Base-by-base conservation (phyloP, 176 grass and related monocot genomes). In the Musa beccarii region DNA sequence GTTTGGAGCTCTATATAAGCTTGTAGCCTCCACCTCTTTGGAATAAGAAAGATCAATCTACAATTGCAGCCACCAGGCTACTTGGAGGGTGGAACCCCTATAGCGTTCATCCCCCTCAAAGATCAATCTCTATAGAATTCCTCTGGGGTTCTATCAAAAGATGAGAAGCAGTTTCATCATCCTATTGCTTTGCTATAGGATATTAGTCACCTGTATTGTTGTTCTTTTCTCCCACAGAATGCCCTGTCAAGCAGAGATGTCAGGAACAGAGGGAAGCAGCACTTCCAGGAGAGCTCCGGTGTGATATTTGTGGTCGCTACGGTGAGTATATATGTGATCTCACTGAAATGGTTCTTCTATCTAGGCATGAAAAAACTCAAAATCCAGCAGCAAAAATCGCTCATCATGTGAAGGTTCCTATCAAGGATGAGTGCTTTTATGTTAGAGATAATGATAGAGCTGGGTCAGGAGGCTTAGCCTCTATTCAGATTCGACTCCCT, bases 251-350 rank as follows among this genome's bases (percentile, higher is more conserved):
- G 62, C 80, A 91, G 68, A 90, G 78, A 85, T 89, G 90, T 63
- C 78, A 81, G 85, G 76, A 94, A 55, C 95, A 94, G 83, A 89
- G 95, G 75, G 91, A 94, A 86, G 90, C 0, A 22, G 22, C 88
- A 68, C 84, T 91, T 78, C 80, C 78, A 49, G 88, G 82, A 81
- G 90, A 99, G 73, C 95, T 84, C 84, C 59, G 72, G 49, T 94
- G 95, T 80, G 78, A 59, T 68, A 80, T 94, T 71, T 99, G 90
- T 78, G 83, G 86, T 51, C 74, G 84, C 82, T 99, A 89, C 74
- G 95, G 95, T 20, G 91, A 99, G 69, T 94, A 94, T 76, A 92
- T 94, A 82, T 99, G 86, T 71, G 88, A 94, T 63, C 76, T 89
- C 73, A 91, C 86, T 63, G 85, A 99, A 74, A 83, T 12, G 25